Evolutionary conservation across 1,139 yeast species (phyloP), one percentile per base, ranked within the genome.

Genomic region (Geotrichum australiense): DNA sequence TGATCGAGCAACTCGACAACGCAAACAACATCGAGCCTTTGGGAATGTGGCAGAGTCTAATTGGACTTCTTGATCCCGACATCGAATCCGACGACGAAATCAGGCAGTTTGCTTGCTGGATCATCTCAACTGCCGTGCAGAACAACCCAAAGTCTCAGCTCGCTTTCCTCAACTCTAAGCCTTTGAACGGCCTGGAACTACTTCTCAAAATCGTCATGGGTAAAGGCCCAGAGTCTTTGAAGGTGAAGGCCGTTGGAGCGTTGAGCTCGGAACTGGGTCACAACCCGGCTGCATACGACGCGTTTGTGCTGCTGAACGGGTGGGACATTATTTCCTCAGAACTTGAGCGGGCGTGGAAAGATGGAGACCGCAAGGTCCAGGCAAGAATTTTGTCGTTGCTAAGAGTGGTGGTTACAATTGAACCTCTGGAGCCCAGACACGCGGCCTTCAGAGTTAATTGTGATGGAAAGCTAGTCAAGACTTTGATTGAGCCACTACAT

Each of bases 81-180:
- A 31, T 8, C 7, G 35, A 31, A 19, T 69, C 69, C 16, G 42
- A 38, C 28, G 30, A 29, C 15, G 46, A 42, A 11, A 30, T 38
- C 25, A 14, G 36, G 19, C 26, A 73, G 12, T 64, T 68, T 49
- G 80, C 89, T 5, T 74, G 86, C 51, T 79, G 94, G 41, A 76
- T 85, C 31, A 72, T 89, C 25, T 96, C 94, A 2, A 83, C 91
- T 1, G 95, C 97, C 0, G 94, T 84, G 1, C 98, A 91, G 62
- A 91, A 91, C 59, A 91, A 91, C 58, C 78, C 76, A 2, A 73
- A 71, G 46, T 70, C 89, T 3, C 96, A 87, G 62, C 68, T 70
- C 42, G 83, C 75, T 42, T 43, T 55, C 69, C 34, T 45, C 16
- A 43, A 45, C 11, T 30, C 39, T 30, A 70, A 73, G 46, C 68